Evolutionary conservation across 768 basidiomycete species (phyloP), one percentile per base, ranked within the genome.

Genomic region (Termitomyces heimii): DNA sequence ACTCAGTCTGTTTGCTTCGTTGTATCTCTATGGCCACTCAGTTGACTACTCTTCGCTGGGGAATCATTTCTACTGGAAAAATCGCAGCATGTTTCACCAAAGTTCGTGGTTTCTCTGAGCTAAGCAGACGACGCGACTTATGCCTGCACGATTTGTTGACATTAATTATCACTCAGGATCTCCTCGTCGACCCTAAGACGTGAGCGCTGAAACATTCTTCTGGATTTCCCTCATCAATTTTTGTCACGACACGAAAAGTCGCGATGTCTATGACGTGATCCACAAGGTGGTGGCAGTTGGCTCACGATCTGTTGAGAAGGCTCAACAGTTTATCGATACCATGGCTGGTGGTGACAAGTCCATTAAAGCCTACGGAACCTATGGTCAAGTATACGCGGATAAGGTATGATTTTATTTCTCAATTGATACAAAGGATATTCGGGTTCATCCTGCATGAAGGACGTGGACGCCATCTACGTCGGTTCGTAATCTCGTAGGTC

Each of bases 41-140:
- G 60, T 73, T 76, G 1, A 71, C 76, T 47, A 73, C 73, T 18
- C 69, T 92, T 54, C 82, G 82, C 55, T 94, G 92, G 93, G 92
- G 93, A 18, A 89, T 94, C 61, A 87, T 96, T 60, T 89, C 91
- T 13, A 92, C 92, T 1, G 91, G 90, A 31, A 66, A 68, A 20
- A 94, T 94, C 57, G 84, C 91, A 9, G 73, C 73, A 31, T 69
- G 67, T 12, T 94, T 94, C 67, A 80, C 84, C 12, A 82, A 81
- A 76, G 91, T 88, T 57, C 56, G 57, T 49, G 5, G 7, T 44
- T 34, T 13, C 53, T 35, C 26, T 54, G 14, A 4, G 29, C 34
- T 34, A n/a, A 44, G 28, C 37, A 35, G 26, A 52, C 55, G 47
- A 53, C 46, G 37, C 32, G 16, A 46, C 45, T 28, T 10, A 2